phyloP scores from a whole-genome alignment of 169 alveolate genomes.

The Plasmodium berghei region DNA sequence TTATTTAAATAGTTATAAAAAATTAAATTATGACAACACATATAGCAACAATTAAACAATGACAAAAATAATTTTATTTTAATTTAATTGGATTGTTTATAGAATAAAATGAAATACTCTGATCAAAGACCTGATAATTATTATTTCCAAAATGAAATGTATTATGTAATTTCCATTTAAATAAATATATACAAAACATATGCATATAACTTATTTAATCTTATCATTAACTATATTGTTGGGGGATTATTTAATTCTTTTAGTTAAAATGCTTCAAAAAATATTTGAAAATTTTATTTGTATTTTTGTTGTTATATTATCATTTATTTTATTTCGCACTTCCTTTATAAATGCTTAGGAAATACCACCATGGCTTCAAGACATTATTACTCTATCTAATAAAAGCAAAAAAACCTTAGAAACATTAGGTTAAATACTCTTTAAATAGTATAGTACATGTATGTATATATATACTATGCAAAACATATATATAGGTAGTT shows the following conservation, averaged over 20 bases:
- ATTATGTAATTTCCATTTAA: conserved; percentile 28
- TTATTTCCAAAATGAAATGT: conserved; percentile 7
- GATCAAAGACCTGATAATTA: conserved; percentile 17
- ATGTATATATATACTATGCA: neutral
- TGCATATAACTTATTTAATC: neutral
- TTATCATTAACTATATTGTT: neutral
- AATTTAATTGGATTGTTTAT: neutral
- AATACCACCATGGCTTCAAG: conserved; percentile 63
- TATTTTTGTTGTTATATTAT: neutral
- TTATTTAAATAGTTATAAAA: neutral
- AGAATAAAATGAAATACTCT: conserved; percentile 47
- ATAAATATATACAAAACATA: neutral
- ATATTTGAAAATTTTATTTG: neutral
- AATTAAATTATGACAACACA: neutral
- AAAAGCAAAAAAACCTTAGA: conserved; percentile 58
- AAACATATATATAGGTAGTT: neutral
- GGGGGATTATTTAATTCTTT: neutral
- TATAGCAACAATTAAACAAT: neutral
- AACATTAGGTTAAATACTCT: conserved; percentile 35
- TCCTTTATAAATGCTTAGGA: conserved; percentile 27
- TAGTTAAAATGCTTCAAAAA: neutral
- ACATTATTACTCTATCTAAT: conserved; percentile 41
- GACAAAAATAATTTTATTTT: neutral
- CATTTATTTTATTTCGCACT: neutral
- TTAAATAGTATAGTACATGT: neutral